Conservation (phyloP, 139 green algal genomes). For the Asterochloris erici region DNA sequence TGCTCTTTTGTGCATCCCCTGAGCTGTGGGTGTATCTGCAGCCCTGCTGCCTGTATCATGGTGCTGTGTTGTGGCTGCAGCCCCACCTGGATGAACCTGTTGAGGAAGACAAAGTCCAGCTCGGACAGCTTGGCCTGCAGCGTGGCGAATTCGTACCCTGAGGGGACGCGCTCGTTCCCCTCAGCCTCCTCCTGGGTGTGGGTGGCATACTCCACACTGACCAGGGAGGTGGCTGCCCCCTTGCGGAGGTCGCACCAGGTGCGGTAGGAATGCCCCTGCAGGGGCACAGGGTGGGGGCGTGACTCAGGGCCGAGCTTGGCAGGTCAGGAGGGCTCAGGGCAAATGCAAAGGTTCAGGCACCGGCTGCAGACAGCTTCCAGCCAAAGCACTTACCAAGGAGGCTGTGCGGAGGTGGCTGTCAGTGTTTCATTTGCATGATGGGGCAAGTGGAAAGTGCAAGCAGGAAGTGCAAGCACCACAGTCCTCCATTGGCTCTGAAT, state of each 20-base stretch:
- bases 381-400: too few relatives aligned
- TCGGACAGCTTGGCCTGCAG: slow-evolving; percentile 61
- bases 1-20: slow-evolving; percentile 11
- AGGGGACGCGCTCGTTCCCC: slow-evolving; percentile 44
- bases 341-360: too few relatives aligned
- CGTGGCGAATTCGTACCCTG: slow-evolving; percentile 54
- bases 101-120: slow-evolving; percentile 83
- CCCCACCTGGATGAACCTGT: slow-evolving; percentile 73
- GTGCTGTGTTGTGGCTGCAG: slow-evolving; percentile 31
- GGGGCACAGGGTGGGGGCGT: too few relatives aligned
- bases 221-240: slow-evolving; percentile 56
- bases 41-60: slow-evolving; percentile 24
- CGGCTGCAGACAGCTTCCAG: too few relatives aligned
- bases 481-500: too few relatives aligned
- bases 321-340: too few relatives aligned
- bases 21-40: not conserved
- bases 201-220: slow-evolving; percentile 58
- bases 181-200: slow-evolving; percentile 32
- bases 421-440: too few relatives aligned
- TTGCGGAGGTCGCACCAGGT: slow-evolving; percentile 48
- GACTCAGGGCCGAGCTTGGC: too few relatives aligned
- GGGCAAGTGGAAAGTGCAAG: too few relatives aligned
- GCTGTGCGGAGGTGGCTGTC: too few relatives aligned
- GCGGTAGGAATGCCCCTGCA: slow-evolving; percentile 51
- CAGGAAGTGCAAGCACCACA: too few relatives aligned